Conservation (phyloP, 305 asterid species). For the Stenogyne calaminthoides region DNA sequence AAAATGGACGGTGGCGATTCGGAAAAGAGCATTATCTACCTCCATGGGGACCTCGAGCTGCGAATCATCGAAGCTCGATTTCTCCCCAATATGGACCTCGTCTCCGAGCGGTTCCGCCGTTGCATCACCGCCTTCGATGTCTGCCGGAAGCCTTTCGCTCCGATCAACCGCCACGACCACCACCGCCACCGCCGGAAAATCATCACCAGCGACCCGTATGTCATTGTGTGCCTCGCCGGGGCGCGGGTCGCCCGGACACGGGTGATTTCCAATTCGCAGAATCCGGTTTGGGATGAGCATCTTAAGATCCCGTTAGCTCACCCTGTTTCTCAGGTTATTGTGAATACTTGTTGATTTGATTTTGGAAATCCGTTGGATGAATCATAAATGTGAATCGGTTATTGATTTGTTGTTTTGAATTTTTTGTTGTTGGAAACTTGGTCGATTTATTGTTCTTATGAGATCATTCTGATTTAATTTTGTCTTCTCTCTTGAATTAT, state of each 20-base stretch:
- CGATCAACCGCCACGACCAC: constrained; percentile 20
- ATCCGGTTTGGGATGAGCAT: constrained; percentile 88
- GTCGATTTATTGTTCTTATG: not conserved
- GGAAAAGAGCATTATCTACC: constrained; percentile 40
- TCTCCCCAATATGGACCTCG: constrained; percentile 88
- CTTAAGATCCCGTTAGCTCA: constrained; percentile 83
- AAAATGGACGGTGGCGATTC: constrained; percentile 33
- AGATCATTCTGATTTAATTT: not conserved
- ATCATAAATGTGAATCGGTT: not conserved
- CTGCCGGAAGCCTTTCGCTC: constrained; percentile 53
- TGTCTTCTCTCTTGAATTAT: not conserved
- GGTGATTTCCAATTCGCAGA: constrained; percentile 77
- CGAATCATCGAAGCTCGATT: constrained; percentile 72
- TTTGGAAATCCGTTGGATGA: not conserved
- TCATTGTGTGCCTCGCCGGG: constrained; percentile 74
- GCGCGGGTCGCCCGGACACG: constrained; percentile 92
- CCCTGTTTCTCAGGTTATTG: constrained; percentile 66
- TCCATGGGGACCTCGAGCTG: constrained; percentile 92
- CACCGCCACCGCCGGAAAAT: constrained; percentile 51
- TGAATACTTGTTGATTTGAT: not conserved
- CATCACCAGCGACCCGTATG: constrained; percentile 95
- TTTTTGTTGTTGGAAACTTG: not conserved
- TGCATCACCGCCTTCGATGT: constrained; percentile 58
- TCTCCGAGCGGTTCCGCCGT: constrained; percentile 79
- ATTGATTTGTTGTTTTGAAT: not conserved